These are phyloP conservation scores for Botrytis medusae DNA, from an alignment of 2,329 filamentous ascomycete genomes.

Conservation along the genomic window DNA sequence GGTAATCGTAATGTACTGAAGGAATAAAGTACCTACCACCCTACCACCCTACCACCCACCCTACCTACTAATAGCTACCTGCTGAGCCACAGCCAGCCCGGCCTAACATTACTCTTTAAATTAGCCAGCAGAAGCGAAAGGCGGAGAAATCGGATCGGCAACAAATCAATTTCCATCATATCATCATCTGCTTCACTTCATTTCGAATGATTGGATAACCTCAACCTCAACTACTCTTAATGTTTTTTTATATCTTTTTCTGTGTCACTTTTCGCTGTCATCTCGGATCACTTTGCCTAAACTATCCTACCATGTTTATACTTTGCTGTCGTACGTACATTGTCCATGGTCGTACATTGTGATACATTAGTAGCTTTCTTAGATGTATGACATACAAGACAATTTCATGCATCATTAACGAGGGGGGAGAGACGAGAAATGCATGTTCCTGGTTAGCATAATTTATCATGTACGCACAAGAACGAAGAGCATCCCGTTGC, in stretches of 20 bases:
- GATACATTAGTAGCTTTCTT: neutral
- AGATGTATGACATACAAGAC: slow-evolving; percentile 12
- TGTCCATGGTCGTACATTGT: neutral
- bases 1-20: neutral
- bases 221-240: neutral
- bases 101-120: neutral
- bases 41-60: no score
- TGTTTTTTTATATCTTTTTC: neutral
- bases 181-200: slow-evolving; percentile 6
- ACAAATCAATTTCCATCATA: slow-evolving; percentile 9
- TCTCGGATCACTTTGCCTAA: slow-evolving; percentile 7
- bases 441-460: neutral
- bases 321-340: neutral
- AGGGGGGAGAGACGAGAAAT: neutral
- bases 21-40: neutral
- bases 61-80: neutral
- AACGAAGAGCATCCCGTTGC: neutral
- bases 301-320: neutral
- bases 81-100: neutral
- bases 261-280: slow-evolving; percentile 12
- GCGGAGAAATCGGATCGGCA: slow-evolving; percentile 13
- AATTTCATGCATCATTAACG: neutral
- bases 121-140: neutral
- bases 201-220: slow-evolving; percentile 7
- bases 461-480: neutral